These are phyloP conservation scores for Mercurialis annua DNA, from an alignment of 345 rosid species.

Conservation along the genomic window DNA sequence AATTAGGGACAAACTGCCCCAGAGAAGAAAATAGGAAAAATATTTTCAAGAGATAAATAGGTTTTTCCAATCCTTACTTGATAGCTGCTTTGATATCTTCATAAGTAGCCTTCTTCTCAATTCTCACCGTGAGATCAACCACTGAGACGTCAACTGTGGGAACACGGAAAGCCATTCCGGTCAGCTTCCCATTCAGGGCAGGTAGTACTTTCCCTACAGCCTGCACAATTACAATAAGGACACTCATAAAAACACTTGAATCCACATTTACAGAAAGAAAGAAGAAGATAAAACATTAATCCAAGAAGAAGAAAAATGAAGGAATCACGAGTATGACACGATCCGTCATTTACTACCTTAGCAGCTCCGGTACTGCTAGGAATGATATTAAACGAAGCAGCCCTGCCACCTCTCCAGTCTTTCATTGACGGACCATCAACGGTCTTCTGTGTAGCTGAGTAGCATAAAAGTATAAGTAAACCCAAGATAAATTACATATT, in stretches of 20 bases:
- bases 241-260: not conserved
- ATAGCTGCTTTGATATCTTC: constrained; percentile 57
- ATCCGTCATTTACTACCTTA: constrained; percentile 32
- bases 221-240: constrained; percentile 20
- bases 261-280: not conserved
- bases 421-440: constrained; percentile 80
- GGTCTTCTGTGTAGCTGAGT: constrained; percentile 66
- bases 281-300: not conserved
- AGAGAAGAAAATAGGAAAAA: not conserved
- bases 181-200: constrained; percentile 53
- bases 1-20: not conserved
- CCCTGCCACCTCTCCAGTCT: constrained; percentile 82
- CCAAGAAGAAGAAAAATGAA: not conserved
- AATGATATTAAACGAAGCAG: constrained; percentile 69
- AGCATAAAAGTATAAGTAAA: not conserved
- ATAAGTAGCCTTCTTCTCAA: constrained; percentile 52
- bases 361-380: constrained; percentile 84
- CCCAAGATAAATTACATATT: not conserved
- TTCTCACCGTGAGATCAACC: constrained; percentile 67
- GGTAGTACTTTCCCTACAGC: constrained; percentile 73
- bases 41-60: not conserved
- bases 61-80: constrained; percentile 35
- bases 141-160: constrained; percentile 75
- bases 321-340: not conserved
- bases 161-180: constrained; percentile 74